Evolutionary conservation across 2,329 filamentous ascomycete species (phyloP), one percentile per base, ranked within the genome.

Genomic region (Penicillium digitatum): DNA sequence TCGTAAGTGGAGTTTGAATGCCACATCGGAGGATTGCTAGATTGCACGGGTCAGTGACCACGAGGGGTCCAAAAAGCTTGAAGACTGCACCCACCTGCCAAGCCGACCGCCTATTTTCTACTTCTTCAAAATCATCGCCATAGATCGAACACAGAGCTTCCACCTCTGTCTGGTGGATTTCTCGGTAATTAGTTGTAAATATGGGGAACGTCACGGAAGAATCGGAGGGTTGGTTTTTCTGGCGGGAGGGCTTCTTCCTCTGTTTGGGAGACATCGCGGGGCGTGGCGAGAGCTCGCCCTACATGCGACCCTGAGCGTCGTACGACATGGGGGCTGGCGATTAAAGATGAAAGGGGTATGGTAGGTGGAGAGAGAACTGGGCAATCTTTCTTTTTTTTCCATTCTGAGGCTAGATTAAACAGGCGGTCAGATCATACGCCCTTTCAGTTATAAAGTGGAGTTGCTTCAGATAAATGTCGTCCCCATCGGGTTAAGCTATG

Each of bases 91-190:
- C 79, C 68, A 90, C 88, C 80, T 95, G 91, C 93, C 93, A 97
- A 38, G 91, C 92, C 63, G 84, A 81, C 42, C 73, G 81, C 57
- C 85, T 83, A 48, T 83, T 82, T 66, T 87, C 83, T 65, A 90
- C 83, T 69, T 87, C 85, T 64, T 87, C 81, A 68, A 90, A 96
- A 69, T 96, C 92, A 56, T 95, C 90, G 62, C 87, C 87, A 69
- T 94, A 97, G 47, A 97, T 95, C 39, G 93, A 89, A 66, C 88
- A 82, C 56, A 97, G 80, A 42, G 86, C 93, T 69, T 94, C 83
- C 54, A 95, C 81, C 76, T 97, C 94, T 69, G 96, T 89, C 66
- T 88, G 81, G 75, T 97, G 94, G 32, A 89, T 85, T 74, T 95
- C 88, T 61, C 86, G 84, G 76, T 96, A 95, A 68, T 91, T 78